Base-by-base conservation (phyloP, 345 rosid species). In the Atalantia buxifolia region DNA sequence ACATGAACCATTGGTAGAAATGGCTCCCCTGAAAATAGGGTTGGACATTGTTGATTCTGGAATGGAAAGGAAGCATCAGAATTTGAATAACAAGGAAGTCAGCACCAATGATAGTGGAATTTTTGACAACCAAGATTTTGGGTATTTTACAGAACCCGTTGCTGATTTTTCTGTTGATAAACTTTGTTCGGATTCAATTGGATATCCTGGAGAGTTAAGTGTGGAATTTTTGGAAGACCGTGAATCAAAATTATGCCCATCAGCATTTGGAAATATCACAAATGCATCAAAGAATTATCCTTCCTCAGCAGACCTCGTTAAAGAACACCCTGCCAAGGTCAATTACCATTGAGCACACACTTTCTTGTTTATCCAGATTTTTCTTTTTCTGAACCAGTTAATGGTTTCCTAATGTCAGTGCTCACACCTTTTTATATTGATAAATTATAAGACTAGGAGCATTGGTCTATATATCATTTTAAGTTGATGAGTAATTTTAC, bases 281-380 rank as follows among this genome's bases (percentile, higher is more conserved):
- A 74, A 69, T 76, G 64, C 79, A 80, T 81, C 80, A 14, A 77
- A 61, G 73, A 72, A 70, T 73, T 72, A 81, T 79, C 72, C 80
- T 66, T 61, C 79, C 50, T 81, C 83, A 36, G 69, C 74, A 25
- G 87, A 85, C 84, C 68, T 73, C 36, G 64, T 24, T 64, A 84
- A 86, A 77, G 86, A 83, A 60, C 80, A 72, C 72, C 74, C 71
- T 80, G 68, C 84, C 75, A 87, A 92, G 97, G 98, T 95, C 77
- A 85, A 89, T 67, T 24, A 30, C 36, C 48, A 67, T 60, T 70
- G 31, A 16, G 33, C 56, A 48, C n/a, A 65, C 12, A 25, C 53
- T 82, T 70, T 75, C 45, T 62, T 74, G 55, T 36, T 73, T 38
- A 40, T 35, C 22, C 28, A 45, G 25, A 7, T 69, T 69, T 70